phyloP scores from a whole-genome alignment of 148 eudicot species.

The Rhododendron ovatum region DNA sequence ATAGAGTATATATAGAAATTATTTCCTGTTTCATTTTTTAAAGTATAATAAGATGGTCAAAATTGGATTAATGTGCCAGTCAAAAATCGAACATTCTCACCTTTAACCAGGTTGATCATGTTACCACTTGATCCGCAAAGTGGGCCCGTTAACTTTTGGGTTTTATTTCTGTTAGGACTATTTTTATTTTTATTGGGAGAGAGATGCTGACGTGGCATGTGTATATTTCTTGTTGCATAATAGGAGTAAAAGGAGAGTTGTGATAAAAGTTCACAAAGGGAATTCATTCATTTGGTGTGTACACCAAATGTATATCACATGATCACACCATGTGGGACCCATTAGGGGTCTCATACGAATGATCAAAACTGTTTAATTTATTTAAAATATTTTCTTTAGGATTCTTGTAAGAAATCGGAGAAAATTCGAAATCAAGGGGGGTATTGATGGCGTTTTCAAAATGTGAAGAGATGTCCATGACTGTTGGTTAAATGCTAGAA shows the following conservation, averaged over 20 bases:
- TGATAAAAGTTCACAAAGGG: not conserved
- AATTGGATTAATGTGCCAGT: not conserved
- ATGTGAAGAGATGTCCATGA: too few species aligned
- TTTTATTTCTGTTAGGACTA: not conserved
- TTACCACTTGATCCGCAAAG: not conserved
- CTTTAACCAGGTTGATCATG: not conserved
- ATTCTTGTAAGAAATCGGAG: too few species aligned
- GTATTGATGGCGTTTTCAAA: too few species aligned
- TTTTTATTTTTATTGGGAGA: not conserved
- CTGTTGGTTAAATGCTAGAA: too few species aligned
- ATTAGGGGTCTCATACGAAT: too few species aligned
- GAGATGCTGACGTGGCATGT: not conserved
- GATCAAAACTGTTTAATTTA: too few species aligned
- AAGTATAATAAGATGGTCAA: too few species aligned
- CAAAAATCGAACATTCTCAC: slow-evolving; percentile 2
- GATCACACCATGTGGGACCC: too few species aligned
- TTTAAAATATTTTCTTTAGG: too few species aligned
- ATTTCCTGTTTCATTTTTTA: too few species aligned
- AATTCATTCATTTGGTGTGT: not conserved
- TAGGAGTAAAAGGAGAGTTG: not conserved
- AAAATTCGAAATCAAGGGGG: too few species aligned
- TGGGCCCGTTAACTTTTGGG: not conserved
- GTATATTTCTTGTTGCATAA: not conserved
- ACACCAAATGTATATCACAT: too few species aligned
- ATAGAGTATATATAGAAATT: not conserved